Base-by-base conservation (phyloP, 345 rosid genomes). In the Turritis glabra region DNA sequence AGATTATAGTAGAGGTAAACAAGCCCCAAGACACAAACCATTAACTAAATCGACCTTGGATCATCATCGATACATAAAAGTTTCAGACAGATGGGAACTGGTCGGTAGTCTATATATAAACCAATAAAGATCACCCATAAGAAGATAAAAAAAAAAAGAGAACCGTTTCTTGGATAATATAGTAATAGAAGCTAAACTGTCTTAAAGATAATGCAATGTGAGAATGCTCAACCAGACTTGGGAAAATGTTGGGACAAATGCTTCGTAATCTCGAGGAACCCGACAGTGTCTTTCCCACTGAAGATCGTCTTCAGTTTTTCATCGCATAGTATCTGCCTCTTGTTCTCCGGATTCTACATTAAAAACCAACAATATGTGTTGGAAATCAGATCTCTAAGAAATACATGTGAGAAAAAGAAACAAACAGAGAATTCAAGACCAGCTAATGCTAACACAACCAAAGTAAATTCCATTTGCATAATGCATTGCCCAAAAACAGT, bases 321-420 rank as follows among this genome's bases (percentile, higher is more conserved):
- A 61, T 92, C 97, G 74, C 98, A 92, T 22, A 79, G 14, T 65
- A 92, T 88, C 82, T 92, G 85, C 84, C 57, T 84, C 79, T 84
- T 92, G 72, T 90, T 73, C 5, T 67, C 40, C 18, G 92, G 89
- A 73, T 92, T 86, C 97, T 92, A 87, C 85, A 76, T 18, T 2
- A 19, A 41, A 33, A 15, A 8, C 46, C 48, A 61, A 14, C 13
- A 47, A 33, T 14, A 47, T 11, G 52, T 8, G 21, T 43, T 12
- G 11, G 12, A 52, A 22, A 50, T 25, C 51, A 52, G 30, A 32
- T 30, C 57, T 29, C 41, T 46, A n/a, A n/a, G n/a, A n/a, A n/a
- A n/a, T n/a, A n/a, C n/a, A n/a, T n/a, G n/a, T n/a, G n/a, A n/a
- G n/a, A n/a, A n/a, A n/a, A n/a, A n/a, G n/a, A n/a, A n/a, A n/a